Evolutionary conservation across 805 yeast genomes (phyloP).

Genomic region (Saturnispora ahearnii): DNA sequence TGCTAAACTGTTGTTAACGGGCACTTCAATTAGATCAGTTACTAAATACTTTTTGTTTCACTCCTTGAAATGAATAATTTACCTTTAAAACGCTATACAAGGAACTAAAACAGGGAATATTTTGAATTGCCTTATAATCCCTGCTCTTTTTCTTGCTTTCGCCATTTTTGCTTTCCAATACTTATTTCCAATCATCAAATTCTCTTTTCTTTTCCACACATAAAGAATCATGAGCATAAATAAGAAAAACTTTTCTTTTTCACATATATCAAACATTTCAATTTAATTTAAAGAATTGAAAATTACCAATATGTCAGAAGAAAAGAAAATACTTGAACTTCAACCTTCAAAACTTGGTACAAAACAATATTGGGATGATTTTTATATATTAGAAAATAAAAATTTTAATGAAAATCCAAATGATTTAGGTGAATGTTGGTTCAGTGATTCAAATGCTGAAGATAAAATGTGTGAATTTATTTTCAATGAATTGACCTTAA

Average conservation of each 20-base stretch:
- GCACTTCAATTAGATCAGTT: too few relatives aligned
- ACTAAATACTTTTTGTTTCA: too few relatives aligned
- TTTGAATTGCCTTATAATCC: too few relatives aligned
- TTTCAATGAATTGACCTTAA: conserved; percentile 36
- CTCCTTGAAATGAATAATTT: too few relatives aligned
- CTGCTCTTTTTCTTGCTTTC: too few relatives aligned
- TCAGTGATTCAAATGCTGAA: conserved; percentile 91
- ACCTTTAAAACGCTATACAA: too few relatives aligned
- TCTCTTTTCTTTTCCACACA: too few relatives aligned
- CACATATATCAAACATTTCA: not conserved
- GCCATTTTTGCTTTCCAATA: too few relatives aligned
- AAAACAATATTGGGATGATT: conserved; percentile 83
- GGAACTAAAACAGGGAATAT: too few relatives aligned
- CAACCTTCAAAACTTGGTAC: conserved; percentile 83
- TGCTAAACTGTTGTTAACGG: too few relatives aligned
- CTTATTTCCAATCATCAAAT: too few relatives aligned
- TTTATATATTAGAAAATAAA: conserved; percentile 61
- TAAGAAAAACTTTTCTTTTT: not conserved
- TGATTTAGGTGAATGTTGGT: conserved; percentile 96
- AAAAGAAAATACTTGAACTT: conserved; percentile 31
- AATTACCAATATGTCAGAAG: not conserved
- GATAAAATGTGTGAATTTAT: conserved; percentile 69
- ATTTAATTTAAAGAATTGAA: not conserved
- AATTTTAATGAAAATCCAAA: conserved; percentile 68
- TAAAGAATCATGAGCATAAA: too few relatives aligned